Conservation (phyloP, 345 rosid genomes). For the Heritiera fomes region DNA sequence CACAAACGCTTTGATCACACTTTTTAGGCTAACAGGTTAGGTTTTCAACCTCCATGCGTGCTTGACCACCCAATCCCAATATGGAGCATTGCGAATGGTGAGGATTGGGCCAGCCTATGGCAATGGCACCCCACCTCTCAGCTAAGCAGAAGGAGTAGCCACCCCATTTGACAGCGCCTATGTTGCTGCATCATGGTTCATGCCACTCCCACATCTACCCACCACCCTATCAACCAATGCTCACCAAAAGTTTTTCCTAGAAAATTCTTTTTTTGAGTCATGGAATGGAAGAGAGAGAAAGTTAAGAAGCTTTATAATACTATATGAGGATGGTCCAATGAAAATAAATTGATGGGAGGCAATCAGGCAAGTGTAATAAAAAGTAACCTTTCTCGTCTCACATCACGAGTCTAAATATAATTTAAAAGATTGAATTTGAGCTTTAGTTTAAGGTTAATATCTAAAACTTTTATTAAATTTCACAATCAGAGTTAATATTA, state of each 20-base stretch:
- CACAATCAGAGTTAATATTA: too few relatives aligned
- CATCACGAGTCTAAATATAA: too few relatives aligned
- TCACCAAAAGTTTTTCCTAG: neutral
- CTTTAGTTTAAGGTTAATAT: too few relatives aligned
- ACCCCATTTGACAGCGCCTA: slow-evolving; percentile 9
- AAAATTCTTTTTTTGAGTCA: neutral
- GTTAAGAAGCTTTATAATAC: too few relatives aligned
- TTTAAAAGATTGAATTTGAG: too few relatives aligned
- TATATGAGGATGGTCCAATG: too few relatives aligned
- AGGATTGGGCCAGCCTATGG: neutral
- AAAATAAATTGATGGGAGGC: too few relatives aligned
- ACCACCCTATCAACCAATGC: slow-evolving; percentile 8
- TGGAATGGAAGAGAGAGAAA: neutral
- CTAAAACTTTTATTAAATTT: too few relatives aligned
- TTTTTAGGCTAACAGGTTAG: neutral
- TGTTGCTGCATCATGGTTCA: slow-evolving; percentile 27
- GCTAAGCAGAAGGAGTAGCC: neutral
- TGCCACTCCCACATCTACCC: slow-evolving; percentile 19
- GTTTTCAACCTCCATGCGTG: too few relatives aligned
- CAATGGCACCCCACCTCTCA: slow-evolving; percentile 8
- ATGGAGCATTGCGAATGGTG: neutral
- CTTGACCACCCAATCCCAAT: neutral
- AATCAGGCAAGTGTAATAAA: too few relatives aligned
- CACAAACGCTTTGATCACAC: neutral
- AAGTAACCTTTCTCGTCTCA: too few relatives aligned